Evolutionary conservation across 495 filamentous ascomycete species (phyloP), one percentile per base, ranked within the genome.

Genomic region (Penicillium salamii): DNA sequence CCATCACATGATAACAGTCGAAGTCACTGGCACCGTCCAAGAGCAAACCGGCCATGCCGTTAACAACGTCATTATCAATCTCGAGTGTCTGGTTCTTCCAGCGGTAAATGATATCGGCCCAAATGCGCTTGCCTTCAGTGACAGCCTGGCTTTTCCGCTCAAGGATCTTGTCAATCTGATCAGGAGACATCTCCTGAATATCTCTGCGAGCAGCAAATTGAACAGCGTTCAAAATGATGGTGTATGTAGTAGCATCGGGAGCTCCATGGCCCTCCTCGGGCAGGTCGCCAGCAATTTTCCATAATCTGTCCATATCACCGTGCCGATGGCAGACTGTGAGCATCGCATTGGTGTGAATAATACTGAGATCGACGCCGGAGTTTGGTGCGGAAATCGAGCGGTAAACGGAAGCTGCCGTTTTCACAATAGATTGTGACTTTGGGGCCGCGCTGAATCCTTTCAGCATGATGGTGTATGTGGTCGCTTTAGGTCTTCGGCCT

Each of bases 261-360:
- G 83, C 72, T 19, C 74, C 76, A 0, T 71, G 56, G 2, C 83
- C 81, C 7, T 76, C 68, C 43, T 83, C 77, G 2, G 88, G 83
- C 1, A 93, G 74, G 11, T 81, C 75, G 3, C 71, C 75, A 11
- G 81, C 81, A 51, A 96, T 76, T 24, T 74, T 76, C 76, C 89
- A 92, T 39, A 97, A 54, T 2, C 80, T 78, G 37, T 95, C 89
- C 65, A 91, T 70, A 58, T 95, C 83, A 1, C 67, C 57, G 7
- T 86, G 80, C 18, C 78, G 73, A 20, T 81, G 78, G 60, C 91
- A 97, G 3, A 90, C 86, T 35, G 85, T 83, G 12, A 98, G 73
- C 47, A 91, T 80, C 6, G 90, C 89, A 64, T 98, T 97, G 38
- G 85, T 82, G 60, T 97, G 93, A 39, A 88, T 85, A 8, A 86